phyloP scores from a whole-genome alignment of 257 asterid genomes.

The Vinca minor region DNA sequence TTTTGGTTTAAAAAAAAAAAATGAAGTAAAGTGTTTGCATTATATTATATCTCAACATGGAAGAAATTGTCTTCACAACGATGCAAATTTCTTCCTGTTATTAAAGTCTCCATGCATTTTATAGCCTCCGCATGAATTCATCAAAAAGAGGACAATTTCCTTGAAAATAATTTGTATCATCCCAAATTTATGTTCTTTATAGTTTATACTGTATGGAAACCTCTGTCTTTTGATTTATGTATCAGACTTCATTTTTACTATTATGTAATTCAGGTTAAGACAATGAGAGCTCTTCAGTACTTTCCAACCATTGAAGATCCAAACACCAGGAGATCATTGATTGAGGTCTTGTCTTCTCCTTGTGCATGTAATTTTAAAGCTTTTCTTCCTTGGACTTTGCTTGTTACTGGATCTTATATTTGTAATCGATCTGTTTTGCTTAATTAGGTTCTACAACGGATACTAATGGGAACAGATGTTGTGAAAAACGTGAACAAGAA shows the following conservation, averaged over 20 bases:
- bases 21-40: too few species aligned
- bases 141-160: not conserved
- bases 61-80: not conserved
- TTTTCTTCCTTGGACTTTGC: constrained; percentile 4
- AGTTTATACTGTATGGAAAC: not conserved
- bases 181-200: not conserved
- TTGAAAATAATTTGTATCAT: not conserved
- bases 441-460: constrained; percentile 85
- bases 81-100: not conserved
- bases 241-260: not conserved
- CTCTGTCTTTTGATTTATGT: not conserved
- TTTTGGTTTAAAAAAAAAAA: too few species aligned
- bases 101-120: not conserved
- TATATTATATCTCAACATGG: not conserved
- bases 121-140: not conserved
- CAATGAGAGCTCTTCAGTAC: constrained; percentile 99
- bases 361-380: not conserved
- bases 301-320: constrained; percentile 98
- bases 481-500: constrained; percentile 99
- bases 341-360: constrained; percentile 55
- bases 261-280: constrained; percentile 57
- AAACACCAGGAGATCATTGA: constrained; percentile 82
- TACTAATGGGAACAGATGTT: constrained; percentile 97
- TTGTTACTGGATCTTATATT: constrained; percentile 5
- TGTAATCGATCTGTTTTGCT: constrained; percentile 10